Evolutionary conservation across 192 early-diverging fungal species (phyloP).

Genomic region (Umbelopsis isabellina): DNA sequence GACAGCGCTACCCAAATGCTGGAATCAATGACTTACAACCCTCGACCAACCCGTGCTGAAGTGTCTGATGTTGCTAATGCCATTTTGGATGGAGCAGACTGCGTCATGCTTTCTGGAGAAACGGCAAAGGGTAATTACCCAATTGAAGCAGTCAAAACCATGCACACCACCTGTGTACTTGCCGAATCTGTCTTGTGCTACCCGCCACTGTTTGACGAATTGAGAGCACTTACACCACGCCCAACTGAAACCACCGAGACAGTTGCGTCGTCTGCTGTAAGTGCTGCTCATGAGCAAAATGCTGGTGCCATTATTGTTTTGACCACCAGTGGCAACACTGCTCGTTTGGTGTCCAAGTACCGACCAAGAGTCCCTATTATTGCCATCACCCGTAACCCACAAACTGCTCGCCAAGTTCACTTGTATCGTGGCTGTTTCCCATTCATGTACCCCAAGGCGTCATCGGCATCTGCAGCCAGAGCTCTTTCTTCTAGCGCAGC

Average conservation of each 20-base stretch:
- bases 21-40: slow-evolving; percentile 94
- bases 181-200: slow-evolving; percentile 96
- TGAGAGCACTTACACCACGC: slow-evolving; percentile 73
- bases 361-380: slow-evolving; percentile 90
- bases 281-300: slow-evolving; percentile 78
- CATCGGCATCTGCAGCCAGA: slow-evolving; percentile 14
- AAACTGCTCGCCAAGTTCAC: slow-evolving; percentile 75
- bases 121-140: slow-evolving; percentile 96
- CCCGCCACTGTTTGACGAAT: slow-evolving; percentile 89
- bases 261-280: slow-evolving; percentile 88
- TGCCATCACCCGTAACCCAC: slow-evolving; percentile 82
- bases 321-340: slow-evolving; percentile 87
- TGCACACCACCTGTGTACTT: slow-evolving; percentile 89
- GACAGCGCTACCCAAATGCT: slow-evolving; percentile 96
- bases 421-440: slow-evolving; percentile 83
- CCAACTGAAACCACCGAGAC: slow-evolving; percentile 90
- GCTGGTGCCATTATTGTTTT: slow-evolving; percentile 90
- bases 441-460: slow-evolving; percentile 65
- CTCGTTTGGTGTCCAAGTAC: slow-evolving; percentile 92
- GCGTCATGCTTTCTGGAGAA: slow-evolving; percentile 99
- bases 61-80: slow-evolving; percentile 99
- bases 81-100: slow-evolving; percentile 96
- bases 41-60: slow-evolving; percentile 98
- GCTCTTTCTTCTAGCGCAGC: neutral
- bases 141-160: slow-evolving; percentile 88